A percentile compares a stretch with the other conserved stretches of the same genome.
Evolutionary conservation across 192 early-diverging fungal genomes (phyloP).

Genomic region (Allomyces javanicus): DNA sequence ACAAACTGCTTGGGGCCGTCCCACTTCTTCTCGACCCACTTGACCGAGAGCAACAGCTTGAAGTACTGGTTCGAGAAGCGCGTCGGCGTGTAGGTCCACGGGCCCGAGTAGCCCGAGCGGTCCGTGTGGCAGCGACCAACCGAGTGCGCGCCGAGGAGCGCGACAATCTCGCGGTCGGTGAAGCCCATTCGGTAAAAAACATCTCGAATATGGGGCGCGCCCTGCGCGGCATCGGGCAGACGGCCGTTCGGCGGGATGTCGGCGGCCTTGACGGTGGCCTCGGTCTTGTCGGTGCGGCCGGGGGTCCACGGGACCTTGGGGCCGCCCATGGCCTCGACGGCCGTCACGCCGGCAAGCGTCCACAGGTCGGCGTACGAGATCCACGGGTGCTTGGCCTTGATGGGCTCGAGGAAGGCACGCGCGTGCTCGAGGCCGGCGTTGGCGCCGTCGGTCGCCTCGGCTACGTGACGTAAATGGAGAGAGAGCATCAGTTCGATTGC

Average conservation of each 20-base stretch:
- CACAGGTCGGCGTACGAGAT: constrained; percentile 73
- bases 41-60: constrained; percentile 52
- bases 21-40: constrained; percentile 70
- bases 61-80: constrained; percentile 78
- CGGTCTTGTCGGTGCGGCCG: constrained; percentile 32
- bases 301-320: constrained; percentile 56
- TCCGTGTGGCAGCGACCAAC: constrained; percentile 55
- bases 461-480: too few species aligned
- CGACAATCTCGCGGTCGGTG: constrained; percentile 63
- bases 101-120: constrained; percentile 59
- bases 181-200: constrained; percentile 47
- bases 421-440: constrained; percentile 57
- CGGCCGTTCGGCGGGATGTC: constrained; percentile 41
- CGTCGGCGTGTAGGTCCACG: constrained; percentile 79
- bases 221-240: constrained; percentile 51
- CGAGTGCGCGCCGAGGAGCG: constrained; percentile 55
- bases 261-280: constrained; percentile 20
- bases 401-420: constrained; percentile 41
- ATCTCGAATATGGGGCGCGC: constrained; percentile 44
- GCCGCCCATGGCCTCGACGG: constrained; percentile 56
- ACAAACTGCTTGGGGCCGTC: constrained; percentile 68
- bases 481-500: too few species aligned
- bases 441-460: constrained; percentile 47
- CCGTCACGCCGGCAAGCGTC: constrained; percentile 55
- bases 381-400: constrained; percentile 63